Evolutionary conservation across 305 asterid species (phyloP).

Genomic region (Ilex paraguariensis): DNA sequence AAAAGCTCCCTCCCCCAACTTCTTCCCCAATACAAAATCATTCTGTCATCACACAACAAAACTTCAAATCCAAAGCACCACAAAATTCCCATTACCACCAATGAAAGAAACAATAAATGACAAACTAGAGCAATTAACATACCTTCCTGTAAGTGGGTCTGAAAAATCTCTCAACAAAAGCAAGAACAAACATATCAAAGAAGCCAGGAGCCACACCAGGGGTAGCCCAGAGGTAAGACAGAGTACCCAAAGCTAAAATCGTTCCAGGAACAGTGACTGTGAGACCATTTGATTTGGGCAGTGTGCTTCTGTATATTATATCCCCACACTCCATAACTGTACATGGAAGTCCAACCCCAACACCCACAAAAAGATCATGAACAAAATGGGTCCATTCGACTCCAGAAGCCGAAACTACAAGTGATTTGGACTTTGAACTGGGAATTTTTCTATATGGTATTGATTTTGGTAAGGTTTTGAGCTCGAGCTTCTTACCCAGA

Average conservation of each 20-base stretch:
- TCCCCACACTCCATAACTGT: conserved; percentile 99
- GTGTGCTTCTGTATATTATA: conserved; percentile 86
- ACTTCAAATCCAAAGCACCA: conserved; percentile 7
- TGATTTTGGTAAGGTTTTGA: conserved; percentile 33
- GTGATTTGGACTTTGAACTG: conserved; percentile 26
- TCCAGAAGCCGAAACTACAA: conserved; percentile 36
- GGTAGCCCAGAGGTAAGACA: conserved; percentile 95
- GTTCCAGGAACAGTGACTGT: conserved; percentile 80
- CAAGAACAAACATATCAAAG: conserved; percentile 97
- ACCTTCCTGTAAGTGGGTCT: conserved; percentile 84
- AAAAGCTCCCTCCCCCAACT: conserved; percentile 91
- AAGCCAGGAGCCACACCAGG: conserved; percentile 99
- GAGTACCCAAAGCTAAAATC: conserved; percentile 74
- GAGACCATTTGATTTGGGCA: conserved; percentile 65
- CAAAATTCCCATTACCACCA: neutral
- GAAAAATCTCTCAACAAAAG: conserved; percentile 74
- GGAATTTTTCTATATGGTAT: conserved; percentile 21
- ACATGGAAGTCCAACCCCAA: conserved; percentile 97
- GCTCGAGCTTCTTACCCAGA: conserved; percentile 50
- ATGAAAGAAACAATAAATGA: neutral
- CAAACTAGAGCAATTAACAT: neutral
- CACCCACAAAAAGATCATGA: conserved; percentile 71
- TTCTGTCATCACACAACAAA: conserved; percentile 44
- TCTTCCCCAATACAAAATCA: conserved; percentile 89
- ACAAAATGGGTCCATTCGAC: conserved; percentile 35